Conservation (phyloP, 345 rosid genomes). For the Corchorus capsularis region DNA sequence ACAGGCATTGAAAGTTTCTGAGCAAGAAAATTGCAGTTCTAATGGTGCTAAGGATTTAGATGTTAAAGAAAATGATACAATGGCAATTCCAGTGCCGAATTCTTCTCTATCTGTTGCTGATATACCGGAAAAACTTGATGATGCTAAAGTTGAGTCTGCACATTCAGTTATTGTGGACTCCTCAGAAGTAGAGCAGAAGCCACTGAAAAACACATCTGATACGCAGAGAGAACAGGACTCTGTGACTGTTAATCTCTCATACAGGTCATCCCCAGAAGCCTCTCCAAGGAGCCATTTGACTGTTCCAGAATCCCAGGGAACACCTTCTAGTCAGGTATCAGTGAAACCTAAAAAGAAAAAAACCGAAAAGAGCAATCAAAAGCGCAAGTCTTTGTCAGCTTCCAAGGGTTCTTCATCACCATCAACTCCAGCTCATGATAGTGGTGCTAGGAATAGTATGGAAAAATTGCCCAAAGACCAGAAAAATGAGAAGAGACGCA, state of each 20-base stretch:
- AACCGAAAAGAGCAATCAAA: slow-evolving; percentile 54
- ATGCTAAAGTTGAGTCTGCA: slow-evolving; percentile 34
- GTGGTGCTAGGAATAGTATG: slow-evolving; percentile 42
- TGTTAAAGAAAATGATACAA: slow-evolving; percentile 39
- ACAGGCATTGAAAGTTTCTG: slow-evolving; percentile 43
- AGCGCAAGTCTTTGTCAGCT: slow-evolving; percentile 53
- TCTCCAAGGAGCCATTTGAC: slow-evolving; percentile 63
- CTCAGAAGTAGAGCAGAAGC: slow-evolving; percentile 33
- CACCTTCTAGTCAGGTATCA: slow-evolving; percentile 84
- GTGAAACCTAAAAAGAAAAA: slow-evolving; percentile 52
- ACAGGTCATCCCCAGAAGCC: slow-evolving; percentile 55
- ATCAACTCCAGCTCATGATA: slow-evolving; percentile 52
- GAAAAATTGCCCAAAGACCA: slow-evolving; percentile 67
- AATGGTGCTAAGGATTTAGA: slow-evolving; percentile 29
- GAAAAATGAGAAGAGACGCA: slow-evolving; percentile 64
- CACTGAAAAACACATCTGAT: slow-evolving; percentile 42
- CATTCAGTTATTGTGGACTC: slow-evolving; percentile 33
- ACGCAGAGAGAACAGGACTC: slow-evolving; percentile 32
- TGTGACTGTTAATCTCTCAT: slow-evolving; percentile 44
- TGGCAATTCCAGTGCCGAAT: slow-evolving; percentile 27
- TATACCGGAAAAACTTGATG: slow-evolving; percentile 39
- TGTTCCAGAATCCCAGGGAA: slow-evolving; percentile 73
- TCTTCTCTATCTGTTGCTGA: slow-evolving; percentile 24
- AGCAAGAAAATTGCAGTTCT: slow-evolving; percentile 35
- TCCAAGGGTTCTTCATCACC: slow-evolving; percentile 68